A percentile compares a stretch with the other conserved stretches of the same genome.
Evolutionary conservation across 2,329 filamentous ascomycete species (phyloP).

Genomic region (Colletotrichum tamarilloi): DNA sequence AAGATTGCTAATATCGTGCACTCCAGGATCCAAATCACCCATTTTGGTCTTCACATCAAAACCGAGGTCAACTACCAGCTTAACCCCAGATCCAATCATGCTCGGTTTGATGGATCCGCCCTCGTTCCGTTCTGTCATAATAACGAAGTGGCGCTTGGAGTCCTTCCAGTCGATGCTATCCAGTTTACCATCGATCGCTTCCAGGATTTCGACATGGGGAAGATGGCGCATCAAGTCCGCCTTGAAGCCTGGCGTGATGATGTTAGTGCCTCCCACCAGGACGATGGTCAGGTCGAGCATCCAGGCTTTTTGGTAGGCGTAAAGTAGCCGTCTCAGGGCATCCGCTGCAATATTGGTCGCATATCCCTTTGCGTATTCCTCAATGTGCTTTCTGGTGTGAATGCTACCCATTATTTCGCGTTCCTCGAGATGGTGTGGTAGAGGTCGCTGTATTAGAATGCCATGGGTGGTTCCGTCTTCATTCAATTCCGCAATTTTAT

Average conservation of each 20-base stretch:
- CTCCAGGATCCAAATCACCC: background rate
- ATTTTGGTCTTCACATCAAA: background rate
- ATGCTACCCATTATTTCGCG: background rate
- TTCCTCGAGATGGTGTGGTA: background rate
- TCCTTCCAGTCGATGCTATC: background rate
- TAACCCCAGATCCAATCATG: background rate
- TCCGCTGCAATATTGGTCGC: constrained; percentile 10
- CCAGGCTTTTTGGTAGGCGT: background rate
- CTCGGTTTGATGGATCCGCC: background rate
- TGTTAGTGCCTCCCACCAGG: background rate
- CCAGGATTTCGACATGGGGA: background rate
- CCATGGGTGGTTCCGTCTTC: background rate
- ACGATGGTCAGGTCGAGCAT: background rate
- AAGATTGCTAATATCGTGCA: background rate
- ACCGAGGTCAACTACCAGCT: background rate
- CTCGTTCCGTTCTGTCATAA: background rate
- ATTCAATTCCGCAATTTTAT: background rate
- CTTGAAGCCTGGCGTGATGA: background rate
- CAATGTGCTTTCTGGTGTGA: background rate
- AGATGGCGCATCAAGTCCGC: background rate
- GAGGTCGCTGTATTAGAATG: constrained; percentile 8
- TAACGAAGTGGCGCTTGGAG: background rate
- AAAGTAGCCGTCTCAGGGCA: background rate
- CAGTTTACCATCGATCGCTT: background rate
- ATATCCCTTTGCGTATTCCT: background rate